Evolutionary conservation across 108 stramenopile species (phyloP), one percentile per base, ranked within the genome.

Genomic region (Seminavis robusta): DNA sequence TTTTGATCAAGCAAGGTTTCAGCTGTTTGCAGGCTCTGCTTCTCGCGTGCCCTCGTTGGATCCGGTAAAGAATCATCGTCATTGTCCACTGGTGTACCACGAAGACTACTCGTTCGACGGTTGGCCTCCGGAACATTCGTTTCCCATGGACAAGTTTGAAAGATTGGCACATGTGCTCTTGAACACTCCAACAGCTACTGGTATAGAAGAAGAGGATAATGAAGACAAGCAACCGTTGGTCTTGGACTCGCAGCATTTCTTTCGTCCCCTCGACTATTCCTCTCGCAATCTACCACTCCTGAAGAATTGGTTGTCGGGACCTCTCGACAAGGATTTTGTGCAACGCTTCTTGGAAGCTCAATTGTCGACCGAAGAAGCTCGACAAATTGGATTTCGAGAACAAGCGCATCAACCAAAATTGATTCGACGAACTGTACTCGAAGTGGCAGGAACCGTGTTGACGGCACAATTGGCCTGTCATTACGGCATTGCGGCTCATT

Each of bases 371-470:
- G 77, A 77, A 52, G 80, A 88, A 59, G 64, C 51, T 17, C 80
- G 86, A 15, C n/a, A 46, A 13, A 88, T 88, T 60, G 86, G 86
- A 29, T 88, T 88, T 63, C 74, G 86, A 9, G 80, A 83, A 61
- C 82, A 83, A 34, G 77, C 80, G 1, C 47, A 45, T 34, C 77
- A 75, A 23, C 73, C 77, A n/a, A 77, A 71, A 50, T 59, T 90
- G 3, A 79, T 90, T 16, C 65, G 71, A 51, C 71, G 90, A 21
- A 87, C 90, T 17, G 52, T 84, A 5, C 42, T 87, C 47, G 90
- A 92, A 67, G 80, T 88, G 8, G 82, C 70, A 1, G 92, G 87
- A 10, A 93, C 92, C 16, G 51, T 89, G 0, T 37, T 85, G 32
- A 72, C 92, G 0, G 65, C 73, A 11, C 78, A 88, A 28, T 61